These are phyloP conservation scores for Cryptococcus amylolentus DNA, from an alignment of 1,284 basidiomycete species.

Conservation along the genomic window DNA sequence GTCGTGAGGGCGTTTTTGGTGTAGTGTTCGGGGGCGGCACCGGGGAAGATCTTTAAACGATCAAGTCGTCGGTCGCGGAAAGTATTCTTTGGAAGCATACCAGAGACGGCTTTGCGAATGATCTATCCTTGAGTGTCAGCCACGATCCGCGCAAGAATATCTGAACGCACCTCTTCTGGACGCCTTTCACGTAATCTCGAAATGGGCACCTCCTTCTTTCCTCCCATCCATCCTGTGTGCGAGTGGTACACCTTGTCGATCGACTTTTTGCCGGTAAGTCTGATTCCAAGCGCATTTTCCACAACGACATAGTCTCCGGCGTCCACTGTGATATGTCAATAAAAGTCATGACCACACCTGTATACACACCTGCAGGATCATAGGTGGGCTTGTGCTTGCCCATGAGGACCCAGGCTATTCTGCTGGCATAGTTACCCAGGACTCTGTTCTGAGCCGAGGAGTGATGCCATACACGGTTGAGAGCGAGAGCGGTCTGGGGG, in stretches of 20 bases:
- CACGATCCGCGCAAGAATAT: neutral
- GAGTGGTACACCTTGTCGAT: constrained; percentile 83
- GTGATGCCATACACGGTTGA: constrained; percentile 92
- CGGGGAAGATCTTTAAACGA: constrained; percentile 79
- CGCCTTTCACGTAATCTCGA: constrained; percentile 74
- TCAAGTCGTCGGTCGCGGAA: constrained; percentile 79
- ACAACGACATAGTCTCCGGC: constrained; percentile 98
- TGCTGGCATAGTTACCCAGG: constrained; percentile 86
- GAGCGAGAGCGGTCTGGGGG: constrained; percentile 81
- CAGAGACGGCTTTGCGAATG: constrained; percentile 88
- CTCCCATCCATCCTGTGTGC: constrained; percentile 91
- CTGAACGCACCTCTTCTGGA: constrained; percentile 73
- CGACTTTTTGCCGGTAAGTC: constrained; percentile 85
- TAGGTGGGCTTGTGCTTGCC: constrained; percentile 99
- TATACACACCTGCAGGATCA: constrained; percentile 69
- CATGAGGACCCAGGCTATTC: constrained; percentile 93
- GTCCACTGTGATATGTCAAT: constrained; percentile 60
- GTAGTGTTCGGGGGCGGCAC: constrained; percentile 39
- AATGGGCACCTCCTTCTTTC: constrained; percentile 84
- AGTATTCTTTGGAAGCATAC: constrained; percentile 96
- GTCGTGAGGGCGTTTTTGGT: constrained; percentile 36
- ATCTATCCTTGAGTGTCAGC: constrained; percentile 58
- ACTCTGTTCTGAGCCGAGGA: constrained; percentile 86
- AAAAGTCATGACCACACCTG: neutral
- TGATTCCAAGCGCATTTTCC: constrained; percentile 79